Evolutionary conservation across 805 yeast species (phyloP).

Genomic region (Kluyveromyces wickerhamii): DNA sequence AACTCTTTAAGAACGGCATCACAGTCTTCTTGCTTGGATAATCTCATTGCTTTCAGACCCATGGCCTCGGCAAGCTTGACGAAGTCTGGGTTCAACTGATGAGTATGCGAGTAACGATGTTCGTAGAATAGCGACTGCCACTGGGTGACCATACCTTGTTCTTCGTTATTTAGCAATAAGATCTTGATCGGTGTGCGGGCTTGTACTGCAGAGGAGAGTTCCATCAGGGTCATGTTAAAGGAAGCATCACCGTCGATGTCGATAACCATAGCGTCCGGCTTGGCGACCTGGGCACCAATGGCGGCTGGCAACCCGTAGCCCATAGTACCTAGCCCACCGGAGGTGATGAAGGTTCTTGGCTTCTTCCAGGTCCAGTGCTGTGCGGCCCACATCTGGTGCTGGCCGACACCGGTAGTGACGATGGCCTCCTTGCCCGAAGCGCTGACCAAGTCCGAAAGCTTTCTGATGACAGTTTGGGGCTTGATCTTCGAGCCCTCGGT

Average conservation of each 20-base stretch:
- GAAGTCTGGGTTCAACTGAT: slow-evolving; percentile 91
- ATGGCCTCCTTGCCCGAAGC: slow-evolving; percentile 58
- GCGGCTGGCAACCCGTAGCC: slow-evolving; percentile 97
- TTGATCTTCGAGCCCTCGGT: slow-evolving; percentile 74
- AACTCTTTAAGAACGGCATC: slow-evolving; percentile 53
- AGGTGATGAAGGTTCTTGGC: slow-evolving; percentile 93
- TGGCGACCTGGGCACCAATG: slow-evolving; percentile 95
- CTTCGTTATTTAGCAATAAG: slow-evolving; percentile 88
- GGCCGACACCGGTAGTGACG: slow-evolving; percentile 97
- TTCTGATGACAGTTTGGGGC: slow-evolving; percentile 86
- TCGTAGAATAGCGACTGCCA: slow-evolving; percentile 98
- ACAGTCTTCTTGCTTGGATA: slow-evolving; percentile 60
- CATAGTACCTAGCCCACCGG: slow-evolving; percentile 99
- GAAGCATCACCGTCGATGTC: slow-evolving; percentile 99
- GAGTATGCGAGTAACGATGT: slow-evolving; percentile 96
- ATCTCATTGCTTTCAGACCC: slow-evolving; percentile 80
- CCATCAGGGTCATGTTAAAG: slow-evolving; percentile 96
- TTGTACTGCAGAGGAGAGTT: slow-evolving; percentile 90
- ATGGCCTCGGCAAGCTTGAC: slow-evolving; percentile 89
- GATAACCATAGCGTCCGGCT: slow-evolving; percentile 89
- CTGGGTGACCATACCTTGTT: slow-evolving; percentile 99
- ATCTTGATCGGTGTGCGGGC: slow-evolving; percentile 86
- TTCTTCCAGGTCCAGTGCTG: slow-evolving; percentile 91
- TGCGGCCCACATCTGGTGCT: slow-evolving; percentile 99
- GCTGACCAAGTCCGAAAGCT: slow-evolving; percentile 64